phyloP scores from a whole-genome alignment of 192 early-diverging fungal genomes.

The Rhizophlyctis rosea region DNA sequence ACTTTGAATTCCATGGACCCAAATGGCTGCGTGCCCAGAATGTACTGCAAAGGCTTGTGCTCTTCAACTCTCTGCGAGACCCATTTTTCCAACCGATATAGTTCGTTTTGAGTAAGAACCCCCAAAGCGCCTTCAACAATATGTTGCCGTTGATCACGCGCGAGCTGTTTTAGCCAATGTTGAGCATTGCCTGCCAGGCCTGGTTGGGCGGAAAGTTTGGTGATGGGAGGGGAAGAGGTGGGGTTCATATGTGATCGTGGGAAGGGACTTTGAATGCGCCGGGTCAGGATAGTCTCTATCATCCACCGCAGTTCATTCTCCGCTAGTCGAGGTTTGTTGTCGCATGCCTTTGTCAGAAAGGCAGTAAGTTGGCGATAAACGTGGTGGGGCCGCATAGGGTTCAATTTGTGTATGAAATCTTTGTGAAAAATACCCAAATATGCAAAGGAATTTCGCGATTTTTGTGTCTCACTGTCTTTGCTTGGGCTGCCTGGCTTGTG shows the following conservation, averaged over 20 bases:
- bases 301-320: constrained; percentile 23
- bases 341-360: constrained; percentile 6
- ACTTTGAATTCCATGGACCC: constrained; percentile 68
- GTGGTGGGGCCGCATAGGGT: no score
- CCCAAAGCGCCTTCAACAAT: background rate
- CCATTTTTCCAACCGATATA: constrained; percentile 21
- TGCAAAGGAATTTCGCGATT: no score
- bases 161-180: background rate
- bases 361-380: no score
- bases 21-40: constrained; percentile 86
- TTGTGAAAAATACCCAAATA: no score
- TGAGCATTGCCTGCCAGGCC: background rate
- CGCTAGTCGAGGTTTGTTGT: constrained; percentile 12
- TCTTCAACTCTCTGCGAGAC: constrained; percentile 5
- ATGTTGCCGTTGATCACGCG: background rate
- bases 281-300: constrained; percentile 9
- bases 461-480: no score
- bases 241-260: background rate
- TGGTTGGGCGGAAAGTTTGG: background rate
- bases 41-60: constrained; percentile 90
- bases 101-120: constrained; percentile 4
- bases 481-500: no score
- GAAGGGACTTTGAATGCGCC: constrained; percentile 10
- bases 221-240: background rate
- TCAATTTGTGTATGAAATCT: no score